Percentiles rank a stretch among this genome's conserved stretches.
These are phyloP conservation scores for Microthlaspi erraticum DNA, from an alignment of 345 rosid genomes.

Conservation along the genomic window DNA sequence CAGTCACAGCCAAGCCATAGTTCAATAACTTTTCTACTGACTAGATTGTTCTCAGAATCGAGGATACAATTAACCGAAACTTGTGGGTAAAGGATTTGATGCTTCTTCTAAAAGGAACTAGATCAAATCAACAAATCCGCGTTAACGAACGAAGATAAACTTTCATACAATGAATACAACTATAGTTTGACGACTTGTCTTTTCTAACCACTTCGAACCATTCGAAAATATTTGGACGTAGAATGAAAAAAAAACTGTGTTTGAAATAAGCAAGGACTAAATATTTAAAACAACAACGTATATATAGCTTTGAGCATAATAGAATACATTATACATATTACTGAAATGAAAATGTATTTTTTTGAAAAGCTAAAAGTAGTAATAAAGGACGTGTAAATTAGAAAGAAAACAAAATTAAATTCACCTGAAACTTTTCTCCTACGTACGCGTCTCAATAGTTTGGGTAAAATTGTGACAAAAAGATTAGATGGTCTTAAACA, in stretches of 20 bases:
- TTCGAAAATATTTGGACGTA: neutral
- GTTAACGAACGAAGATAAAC: constrained; percentile 28
- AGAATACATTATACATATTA: too few relatives aligned
- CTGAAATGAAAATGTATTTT: too few relatives aligned
- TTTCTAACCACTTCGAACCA: constrained; percentile 24
- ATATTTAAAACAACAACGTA: too few relatives aligned
- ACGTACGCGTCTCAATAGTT: too few relatives aligned
- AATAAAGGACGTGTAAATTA: too few relatives aligned
- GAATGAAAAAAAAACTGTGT: neutral
- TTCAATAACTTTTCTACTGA: constrained; percentile 27
- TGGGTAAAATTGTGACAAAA: neutral
- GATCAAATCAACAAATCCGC: constrained; percentile 19
- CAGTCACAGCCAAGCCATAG: neutral
- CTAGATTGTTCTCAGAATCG: constrained; percentile 25
- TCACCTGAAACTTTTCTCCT: too few relatives aligned
- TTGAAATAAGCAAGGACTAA: too few relatives aligned
- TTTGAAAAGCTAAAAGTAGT: too few relatives aligned
- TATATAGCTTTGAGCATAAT: too few relatives aligned
- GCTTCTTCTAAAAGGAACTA: constrained; percentile 36
- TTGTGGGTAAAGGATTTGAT: constrained; percentile 35
- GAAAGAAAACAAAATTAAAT: too few relatives aligned
- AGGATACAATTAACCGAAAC: constrained; percentile 16
- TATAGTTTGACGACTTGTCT: constrained; percentile 27
- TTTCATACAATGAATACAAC: constrained; percentile 27
- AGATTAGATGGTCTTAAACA: neutral